Conservation (phyloP, 1,284 basidiomycete genomes). For the Ceratobasidium sp. region DNA sequence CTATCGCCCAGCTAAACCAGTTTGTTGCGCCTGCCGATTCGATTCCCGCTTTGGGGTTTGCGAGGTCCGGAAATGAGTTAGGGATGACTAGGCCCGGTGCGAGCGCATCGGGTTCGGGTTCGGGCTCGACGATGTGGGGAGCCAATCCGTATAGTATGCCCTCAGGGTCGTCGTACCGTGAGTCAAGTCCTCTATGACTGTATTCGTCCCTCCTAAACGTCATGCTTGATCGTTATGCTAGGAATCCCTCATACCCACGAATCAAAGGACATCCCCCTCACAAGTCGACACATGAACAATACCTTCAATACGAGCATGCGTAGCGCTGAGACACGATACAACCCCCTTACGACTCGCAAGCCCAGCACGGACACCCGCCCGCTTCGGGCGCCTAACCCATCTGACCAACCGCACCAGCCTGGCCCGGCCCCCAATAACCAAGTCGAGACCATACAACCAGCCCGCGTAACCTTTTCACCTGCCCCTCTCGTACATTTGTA, state of each 20-base stretch:
- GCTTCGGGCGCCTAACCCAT: conserved; percentile 5
- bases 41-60: conserved; percentile 15
- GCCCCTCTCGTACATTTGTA: not conserved
- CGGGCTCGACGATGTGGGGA: no score
- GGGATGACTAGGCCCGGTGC: not conserved
- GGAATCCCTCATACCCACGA: not conserved
- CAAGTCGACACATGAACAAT: not conserved
- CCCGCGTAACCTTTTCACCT: not conserved
- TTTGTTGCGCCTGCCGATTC: not conserved
- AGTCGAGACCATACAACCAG: not conserved
- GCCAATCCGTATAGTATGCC: no score
- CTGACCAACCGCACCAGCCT: no score
- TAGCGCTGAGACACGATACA: conserved; percentile 4
- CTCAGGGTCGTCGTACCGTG: not conserved
- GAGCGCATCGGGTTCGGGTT: no score
- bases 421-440: not conserved
- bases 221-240: not conserved
- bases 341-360: not conserved
- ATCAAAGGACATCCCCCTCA: not conserved
- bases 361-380: not conserved
- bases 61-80: not conserved
- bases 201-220: not conserved
- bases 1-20: not conserved
- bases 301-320: not conserved
- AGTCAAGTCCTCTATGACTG: conserved; percentile 11